Conservation (phyloP, 2,329 filamentous ascomycete species). For the Beauveria sp. region DNA sequence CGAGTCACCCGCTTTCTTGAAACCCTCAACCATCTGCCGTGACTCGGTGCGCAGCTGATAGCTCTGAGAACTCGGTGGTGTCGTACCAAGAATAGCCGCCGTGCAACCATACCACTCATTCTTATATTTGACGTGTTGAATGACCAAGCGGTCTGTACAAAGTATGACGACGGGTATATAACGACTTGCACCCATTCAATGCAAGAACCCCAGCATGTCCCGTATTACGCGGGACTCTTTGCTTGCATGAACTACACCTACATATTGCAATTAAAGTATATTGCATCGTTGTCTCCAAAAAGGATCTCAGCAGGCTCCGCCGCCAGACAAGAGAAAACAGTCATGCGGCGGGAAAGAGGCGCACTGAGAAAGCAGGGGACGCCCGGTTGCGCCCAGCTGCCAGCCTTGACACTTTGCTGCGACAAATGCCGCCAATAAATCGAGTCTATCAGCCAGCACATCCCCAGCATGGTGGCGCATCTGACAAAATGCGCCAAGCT, state of each 20-base stretch:
- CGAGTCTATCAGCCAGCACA: neutral
- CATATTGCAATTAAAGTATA: neutral
- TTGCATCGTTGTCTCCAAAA: neutral
- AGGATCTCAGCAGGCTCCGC: neutral
- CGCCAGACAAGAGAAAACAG: neutral
- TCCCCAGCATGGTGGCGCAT: neutral
- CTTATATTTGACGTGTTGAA: neutral
- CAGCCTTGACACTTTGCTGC: too few relatives aligned
- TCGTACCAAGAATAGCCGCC: neutral
- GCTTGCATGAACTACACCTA: neutral
- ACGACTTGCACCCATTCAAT: neutral
- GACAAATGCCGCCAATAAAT: neutral
- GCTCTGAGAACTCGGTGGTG: neutral
- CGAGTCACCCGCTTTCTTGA: neutral
- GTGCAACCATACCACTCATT: neutral
- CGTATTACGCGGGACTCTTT: neutral
- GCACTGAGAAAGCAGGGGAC: neutral
- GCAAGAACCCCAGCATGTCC: neutral
- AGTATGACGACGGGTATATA: neutral
- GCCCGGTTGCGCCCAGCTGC: neutral
- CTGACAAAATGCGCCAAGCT: neutral
- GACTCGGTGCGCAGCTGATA: neutral
- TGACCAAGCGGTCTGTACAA: neutral
- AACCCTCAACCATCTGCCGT: neutral
- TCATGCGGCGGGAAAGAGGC: neutral